Evolutionary conservation across 805 yeast genomes (phyloP), one percentile per base, ranked within the genome.

Genomic region (Wickerhamomyces ciferrii): DNA sequence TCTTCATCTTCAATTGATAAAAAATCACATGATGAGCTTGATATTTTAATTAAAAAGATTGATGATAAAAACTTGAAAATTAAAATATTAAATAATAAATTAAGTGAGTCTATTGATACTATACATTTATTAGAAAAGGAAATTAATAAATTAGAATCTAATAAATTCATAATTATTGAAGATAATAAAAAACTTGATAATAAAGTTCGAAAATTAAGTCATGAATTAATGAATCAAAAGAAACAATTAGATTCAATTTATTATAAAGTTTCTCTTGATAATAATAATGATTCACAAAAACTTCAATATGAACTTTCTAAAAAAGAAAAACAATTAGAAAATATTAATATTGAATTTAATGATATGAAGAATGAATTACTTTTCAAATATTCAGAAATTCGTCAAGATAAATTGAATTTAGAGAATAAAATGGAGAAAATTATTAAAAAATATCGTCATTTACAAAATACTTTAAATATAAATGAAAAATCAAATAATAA

Each of bases 151-250:
- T 54, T 66, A 34, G 74, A 70, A 37, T 59, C 55, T 5, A 66
- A 62, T 17, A 65, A 61, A 45, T 52, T 53, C n/a, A 49, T 58
- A 9, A 46, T 66, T 20, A 53, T 51, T 25, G 44, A 53, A 5
- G 73, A 72, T 13, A 70, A 66, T 32, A 53, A 46, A 15, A 54
- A 58, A 18, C 54, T 72, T 23, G 70, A 67, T 25, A 39, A 44
- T 5, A 64, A 62, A 32, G 51, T 63, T 36, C 57, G 57, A n/a
- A 48, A 53, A 10, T 51, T 69, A 41, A 50, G 59, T 0, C 57
- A 60, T 15, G 74, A 72, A 36, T 50, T 71, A n/a, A 48, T 55
- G 19, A 60, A 55, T 18, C 51, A 56, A 49, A 60, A 51, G 45
- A 49, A 42, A 21, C 62, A 53, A 9, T 10, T 37, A 5, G 39